A percentile compares a stretch with the other conserved stretches of the same genome.
phyloP scores from a whole-genome alignment of 805 yeast species.

The Ogataea paradorogensis region DNA sequence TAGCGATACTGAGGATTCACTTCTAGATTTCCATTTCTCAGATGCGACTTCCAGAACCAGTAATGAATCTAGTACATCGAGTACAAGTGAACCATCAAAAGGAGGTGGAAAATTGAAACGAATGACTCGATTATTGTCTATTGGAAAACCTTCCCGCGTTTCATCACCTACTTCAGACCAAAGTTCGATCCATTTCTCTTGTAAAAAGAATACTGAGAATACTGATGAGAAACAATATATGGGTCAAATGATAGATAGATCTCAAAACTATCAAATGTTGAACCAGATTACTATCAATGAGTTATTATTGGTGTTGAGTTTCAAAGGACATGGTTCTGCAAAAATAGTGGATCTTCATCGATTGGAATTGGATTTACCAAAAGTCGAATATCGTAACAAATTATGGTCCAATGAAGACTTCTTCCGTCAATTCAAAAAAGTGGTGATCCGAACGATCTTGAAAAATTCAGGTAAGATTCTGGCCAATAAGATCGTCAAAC shows the following conservation, averaged over 20 bases:
- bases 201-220: slow-evolving; percentile 4
- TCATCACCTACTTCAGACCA: not conserved
- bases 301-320: slow-evolving; percentile 56
- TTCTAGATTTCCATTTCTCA: slow-evolving; percentile 4
- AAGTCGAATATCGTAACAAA: slow-evolving; percentile 53
- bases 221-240: slow-evolving; percentile 35
- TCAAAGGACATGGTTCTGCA: slow-evolving; percentile 69
- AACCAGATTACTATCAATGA: slow-evolving; percentile 31
- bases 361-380: slow-evolving; percentile 65
- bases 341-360: slow-evolving; percentile 74
- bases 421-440: slow-evolving; percentile 57
- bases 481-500: slow-evolving; percentile 59
- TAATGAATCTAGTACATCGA: slow-evolving; percentile 6
- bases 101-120: slow-evolving; percentile 7
- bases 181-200: slow-evolving; percentile 8
- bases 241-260: slow-evolving; percentile 39
- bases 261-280: slow-evolving; percentile 41
- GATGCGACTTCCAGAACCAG: slow-evolving; percentile 14
- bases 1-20: slow-evolving; percentile 7
- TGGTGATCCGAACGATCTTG: slow-evolving; percentile 51
- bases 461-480: slow-evolving; percentile 74
- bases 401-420: slow-evolving; percentile 76
- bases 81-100: not conserved
- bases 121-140: slow-evolving; percentile 11
- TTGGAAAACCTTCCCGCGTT: not conserved